phyloP scores from a whole-genome alignment of 2,329 filamentous ascomycete species.

The Pezicula neosporulosa region DNA sequence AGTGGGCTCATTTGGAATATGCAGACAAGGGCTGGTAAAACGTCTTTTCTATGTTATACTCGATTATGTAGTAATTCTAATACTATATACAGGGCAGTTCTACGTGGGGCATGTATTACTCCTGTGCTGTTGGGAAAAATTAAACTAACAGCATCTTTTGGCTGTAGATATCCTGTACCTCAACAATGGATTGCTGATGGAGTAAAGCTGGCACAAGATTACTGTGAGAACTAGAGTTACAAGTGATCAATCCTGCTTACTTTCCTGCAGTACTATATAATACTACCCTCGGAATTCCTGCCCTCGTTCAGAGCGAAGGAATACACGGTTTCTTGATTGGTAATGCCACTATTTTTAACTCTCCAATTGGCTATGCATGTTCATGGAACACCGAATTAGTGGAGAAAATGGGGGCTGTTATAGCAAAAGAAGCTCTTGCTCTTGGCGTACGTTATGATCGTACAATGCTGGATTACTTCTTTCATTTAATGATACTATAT shows the following conservation, averaged over 20 bases:
- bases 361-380: slow-evolving; percentile 68
- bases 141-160: background rate
- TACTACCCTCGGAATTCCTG: slow-evolving; percentile 67
- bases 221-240: slow-evolving; percentile 29
- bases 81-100: slow-evolving; percentile 33
- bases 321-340: slow-evolving; percentile 70
- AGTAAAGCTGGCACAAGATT: slow-evolving; percentile 65
- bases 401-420: slow-evolving; percentile 62
- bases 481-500: too few species aligned
- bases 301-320: slow-evolving; percentile 70
- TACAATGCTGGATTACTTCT: too few species aligned
- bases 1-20: slow-evolving; percentile 66
- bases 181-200: slow-evolving; percentile 61
- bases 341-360: slow-evolving; percentile 78
- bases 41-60: too few species aligned
- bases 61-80: too few species aligned
- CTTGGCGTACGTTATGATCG: slow-evolving; percentile 40
- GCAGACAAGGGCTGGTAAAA: slow-evolving; percentile 41
- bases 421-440: slow-evolving; percentile 62
- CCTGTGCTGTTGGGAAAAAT: background rate
- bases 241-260: background rate
- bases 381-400: slow-evolving; percentile 66
- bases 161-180: slow-evolving; percentile 51
- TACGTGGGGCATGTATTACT: slow-evolving; percentile 49
- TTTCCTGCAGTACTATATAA: slow-evolving; percentile 46